Evolutionary conservation across 208 protist genomes (phyloP), one percentile per base, ranked within the genome.

Genomic region (Zelonia costaricensis): DNA sequence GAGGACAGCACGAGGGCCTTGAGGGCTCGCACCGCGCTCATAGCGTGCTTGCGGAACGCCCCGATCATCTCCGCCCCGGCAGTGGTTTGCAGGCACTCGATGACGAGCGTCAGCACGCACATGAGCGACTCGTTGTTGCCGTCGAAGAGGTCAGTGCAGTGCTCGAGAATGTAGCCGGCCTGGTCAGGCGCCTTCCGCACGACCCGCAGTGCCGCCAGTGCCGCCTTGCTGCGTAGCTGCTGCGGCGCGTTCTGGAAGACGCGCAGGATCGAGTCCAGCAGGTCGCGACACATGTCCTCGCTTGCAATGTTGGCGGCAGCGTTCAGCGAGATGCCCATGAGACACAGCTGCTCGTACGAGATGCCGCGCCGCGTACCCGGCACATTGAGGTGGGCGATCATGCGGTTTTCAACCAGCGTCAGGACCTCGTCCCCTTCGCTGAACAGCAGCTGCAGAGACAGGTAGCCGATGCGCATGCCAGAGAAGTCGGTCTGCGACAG

Each of bases 401-500:
- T 93, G 30, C 98, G 92, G 67, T 99, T 98, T 52, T 99, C 98
- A 45, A 99, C 89, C 20, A 99, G 76, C 23, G 98, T 97, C 22
- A 99, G 74, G 48, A 99, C 86, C 58, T 99, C 98, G 74, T 98
- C 85, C 13, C 96, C 91, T 76, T 99, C 98, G 47, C 95, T 90
- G 23, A 99, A 76, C 15, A 99, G 70, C 42, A 99, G 71, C 36
- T 94, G 86, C 6, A 98, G 73, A 8, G 97, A 93, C 0, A 99
- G 82, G 66, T 99, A 99, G 23, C 98, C 98, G 30, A 99, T 94
- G 22, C 98, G 88, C 79, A 99, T 99, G 18, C 99, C 98, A 2
- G 91, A 92, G 67, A 98, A 99, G 42, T 98, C 97, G 2, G 61
- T 43, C 31, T 95, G 94, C 9, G 96, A 90, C 7, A 99, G 74